Percentiles rank a stretch among this genome's conserved stretches.
Evolutionary conservation across 352 stramenopile species (phyloP).

Genomic region (Pythium rishiriense): DNA sequence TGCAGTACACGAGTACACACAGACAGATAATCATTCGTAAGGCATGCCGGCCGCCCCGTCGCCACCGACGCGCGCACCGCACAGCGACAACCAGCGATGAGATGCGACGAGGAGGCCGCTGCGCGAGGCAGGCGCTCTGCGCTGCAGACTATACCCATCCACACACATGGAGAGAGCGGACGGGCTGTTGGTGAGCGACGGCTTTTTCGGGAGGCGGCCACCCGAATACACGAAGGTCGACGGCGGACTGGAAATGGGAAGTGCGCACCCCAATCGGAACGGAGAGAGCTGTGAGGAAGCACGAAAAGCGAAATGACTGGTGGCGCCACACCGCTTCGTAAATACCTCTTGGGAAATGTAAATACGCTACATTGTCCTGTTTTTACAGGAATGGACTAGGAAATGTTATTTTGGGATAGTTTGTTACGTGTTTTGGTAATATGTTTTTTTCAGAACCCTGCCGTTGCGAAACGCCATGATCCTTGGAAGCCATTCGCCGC

Average conservation of each 20-base stretch:
- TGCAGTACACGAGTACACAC: constrained; percentile 37
- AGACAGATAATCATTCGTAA: neutral
- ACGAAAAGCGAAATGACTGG: constrained; percentile 26
- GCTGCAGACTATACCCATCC: constrained; percentile 82
- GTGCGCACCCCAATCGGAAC: too few relatives aligned
- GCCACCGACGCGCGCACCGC: constrained; percentile 1
- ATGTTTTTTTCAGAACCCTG: constrained; percentile 1
- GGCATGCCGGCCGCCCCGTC: constrained; percentile 5
- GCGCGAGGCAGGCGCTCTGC: constrained; percentile 40
- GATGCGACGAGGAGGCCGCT: constrained; percentile 27
- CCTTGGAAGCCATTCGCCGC: neutral
- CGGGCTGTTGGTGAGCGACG: constrained; percentile 74
- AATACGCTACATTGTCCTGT: neutral
- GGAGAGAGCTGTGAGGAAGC: too few relatives aligned
- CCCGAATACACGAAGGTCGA: constrained; percentile 13
- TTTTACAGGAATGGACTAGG: neutral
- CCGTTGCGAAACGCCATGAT: constrained; percentile 24
- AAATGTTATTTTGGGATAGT: neutral
- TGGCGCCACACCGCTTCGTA: too few relatives aligned
- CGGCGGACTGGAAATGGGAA: constrained; percentile 18
- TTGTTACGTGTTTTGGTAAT: constrained; percentile 1
- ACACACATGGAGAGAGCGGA: constrained; percentile 42
- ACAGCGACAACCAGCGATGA: constrained; percentile 6
- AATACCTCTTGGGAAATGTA: too few relatives aligned
- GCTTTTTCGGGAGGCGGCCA: neutral